Evolutionary conservation across 2,329 filamentous ascomycete genomes (phyloP), one percentile per base, ranked within the genome.

Genomic region (Claviceps paspali): DNA sequence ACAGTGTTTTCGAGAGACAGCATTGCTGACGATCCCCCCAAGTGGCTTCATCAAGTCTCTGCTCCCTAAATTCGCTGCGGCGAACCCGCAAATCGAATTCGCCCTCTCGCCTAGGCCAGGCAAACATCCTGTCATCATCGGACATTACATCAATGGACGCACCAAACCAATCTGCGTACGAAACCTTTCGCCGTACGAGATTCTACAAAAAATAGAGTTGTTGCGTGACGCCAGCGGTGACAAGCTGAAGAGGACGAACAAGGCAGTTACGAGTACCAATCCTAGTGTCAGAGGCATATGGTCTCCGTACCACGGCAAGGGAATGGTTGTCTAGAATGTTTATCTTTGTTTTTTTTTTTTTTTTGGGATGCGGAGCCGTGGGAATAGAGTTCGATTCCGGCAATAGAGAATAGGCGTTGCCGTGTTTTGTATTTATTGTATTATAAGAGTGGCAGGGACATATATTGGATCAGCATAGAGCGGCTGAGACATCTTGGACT

Each of bases 31-130:
- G n/a, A 14, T 2, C 4, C 18, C 9, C 14, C 33, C 11, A 50
- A 92, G 85, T 52, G 64, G 76, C 49, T 95, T 94, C 67, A 77
- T 96, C 59, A 80, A 81, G 57, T 68, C 78, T 44, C 66, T 73
- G 29, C 79, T 95, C 40, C 68, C 79, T 34, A 63, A 69, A 47
- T 95, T 98, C 63, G 87, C 87, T 38, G 66, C 73, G 48, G 64
- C 70, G 50, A 83, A 95, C 62, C 86, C 88, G 22, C 74, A 84
- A 58, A 78, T 96, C 67, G 87, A 96, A 64, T 84, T 98, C 62
- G 76, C 76, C 52, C 76, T 98, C 42, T 92, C 87, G 28, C 91
- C 88, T 14, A 79, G 87, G 47, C 88, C 87, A n/a, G 68, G 77
- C 49, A 82, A 82, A 54, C 88, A 96, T 61, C 91, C 91, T 27